These are phyloP conservation scores for Huntiella omanensis DNA, from an alignment of 2,329 filamentous ascomycete species.

Conservation along the genomic window DNA sequence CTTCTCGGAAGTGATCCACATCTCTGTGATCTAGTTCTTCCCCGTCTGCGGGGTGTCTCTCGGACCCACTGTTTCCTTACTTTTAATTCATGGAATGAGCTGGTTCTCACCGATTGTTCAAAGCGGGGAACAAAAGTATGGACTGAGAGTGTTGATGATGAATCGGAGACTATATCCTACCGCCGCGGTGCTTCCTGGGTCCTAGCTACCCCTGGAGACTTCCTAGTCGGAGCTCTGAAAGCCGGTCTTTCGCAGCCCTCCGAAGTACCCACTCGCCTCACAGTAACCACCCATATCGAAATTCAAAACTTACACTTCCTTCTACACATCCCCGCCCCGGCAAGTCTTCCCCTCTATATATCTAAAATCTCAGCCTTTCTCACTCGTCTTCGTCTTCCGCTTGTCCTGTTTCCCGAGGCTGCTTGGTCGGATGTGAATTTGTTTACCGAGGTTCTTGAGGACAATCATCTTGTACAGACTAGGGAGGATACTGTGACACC, in stretches of 20 bases:
- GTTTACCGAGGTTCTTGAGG: too few species aligned
- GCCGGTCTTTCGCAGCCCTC: constrained; percentile 21
- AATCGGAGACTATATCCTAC: constrained; percentile 17
- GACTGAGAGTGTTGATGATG: constrained; percentile 22
- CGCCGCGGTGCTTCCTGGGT: constrained; percentile 21
- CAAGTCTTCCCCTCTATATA: too few species aligned
- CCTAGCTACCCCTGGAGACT: constrained; percentile 15
- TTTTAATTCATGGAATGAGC: constrained; percentile 21
- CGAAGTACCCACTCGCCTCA: constrained; percentile 23
- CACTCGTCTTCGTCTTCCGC: too few species aligned
- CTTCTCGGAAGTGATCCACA: constrained; percentile 20
- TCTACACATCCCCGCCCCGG: too few species aligned
- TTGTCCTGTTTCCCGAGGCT: too few species aligned
- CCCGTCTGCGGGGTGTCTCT: constrained; percentile 18
- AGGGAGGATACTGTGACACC: too few species aligned
- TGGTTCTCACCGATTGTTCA: constrained; percentile 23
- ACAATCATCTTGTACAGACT: too few species aligned
- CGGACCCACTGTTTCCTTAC: constrained; percentile 21
- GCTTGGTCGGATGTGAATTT: too few species aligned
- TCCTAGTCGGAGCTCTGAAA: constrained; percentile 1
- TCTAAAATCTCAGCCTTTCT: too few species aligned
- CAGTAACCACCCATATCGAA: constrained; percentile 15
- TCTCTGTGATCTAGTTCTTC: constrained; percentile 21
- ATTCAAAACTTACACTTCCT: neutral
- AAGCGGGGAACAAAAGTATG: constrained; percentile 22